Conservation (phyloP, 352 stramenopile species). For the Peronospora belbahrii region DNA sequence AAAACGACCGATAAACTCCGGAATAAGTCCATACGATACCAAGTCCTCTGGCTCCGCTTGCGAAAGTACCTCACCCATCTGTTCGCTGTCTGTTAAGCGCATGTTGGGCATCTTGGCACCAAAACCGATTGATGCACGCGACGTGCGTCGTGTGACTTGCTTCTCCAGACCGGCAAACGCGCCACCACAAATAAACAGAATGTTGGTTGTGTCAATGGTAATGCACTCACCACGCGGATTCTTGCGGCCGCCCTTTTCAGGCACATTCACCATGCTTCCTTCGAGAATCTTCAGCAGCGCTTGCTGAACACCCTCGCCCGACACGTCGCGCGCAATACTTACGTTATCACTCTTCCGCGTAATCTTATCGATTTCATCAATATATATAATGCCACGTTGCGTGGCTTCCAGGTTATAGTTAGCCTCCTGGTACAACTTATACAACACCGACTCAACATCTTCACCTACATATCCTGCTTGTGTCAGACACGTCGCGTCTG, state of each 20-base stretch:
- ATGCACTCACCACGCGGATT: constrained; percentile 95
- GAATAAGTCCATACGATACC: constrained; percentile 95
- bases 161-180: constrained; percentile 95
- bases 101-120: constrained; percentile 89
- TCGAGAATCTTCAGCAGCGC: constrained; percentile 98
- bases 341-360: constrained; percentile 83
- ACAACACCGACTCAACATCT: constrained; percentile 97
- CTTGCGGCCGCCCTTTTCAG: constrained; percentile 94
- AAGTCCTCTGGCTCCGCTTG: constrained; percentile 94
- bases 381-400: constrained; percentile 96
- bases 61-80: constrained; percentile 88
- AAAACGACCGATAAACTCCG: constrained; percentile 97
- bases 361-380: constrained; percentile 99
- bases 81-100: constrained; percentile 59
- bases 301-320: constrained; percentile 97
- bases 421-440: constrained; percentile 95
- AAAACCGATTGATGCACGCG: constrained; percentile 95
- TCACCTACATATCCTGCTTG: constrained; percentile 98
- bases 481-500: constrained; percentile 95
- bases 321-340: constrained; percentile 96
- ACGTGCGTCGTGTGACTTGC: constrained; percentile 90
- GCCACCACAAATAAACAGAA: constrained; percentile 98
- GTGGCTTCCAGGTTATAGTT: constrained; percentile 94
- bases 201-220: constrained; percentile 98
- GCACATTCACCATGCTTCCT: constrained; percentile 95